Percentiles rank a stretch among this genome's conserved stretches.
Evolutionary conservation across 257 asterid genomes (phyloP).

Genomic region (Plantago ovata): DNA sequence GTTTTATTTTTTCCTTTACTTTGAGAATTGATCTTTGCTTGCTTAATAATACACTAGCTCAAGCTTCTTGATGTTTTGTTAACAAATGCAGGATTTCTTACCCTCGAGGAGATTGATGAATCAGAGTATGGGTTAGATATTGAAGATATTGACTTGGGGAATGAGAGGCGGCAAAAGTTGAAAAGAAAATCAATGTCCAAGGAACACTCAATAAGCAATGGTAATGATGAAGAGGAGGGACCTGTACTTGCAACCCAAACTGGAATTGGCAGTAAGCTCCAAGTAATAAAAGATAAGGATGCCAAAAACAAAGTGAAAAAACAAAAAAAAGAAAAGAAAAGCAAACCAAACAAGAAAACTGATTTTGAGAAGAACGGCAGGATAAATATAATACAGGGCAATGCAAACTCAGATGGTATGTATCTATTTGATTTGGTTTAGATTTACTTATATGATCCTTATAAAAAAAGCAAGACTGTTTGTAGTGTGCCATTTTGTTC

Average conservation of each 20-base stretch:
- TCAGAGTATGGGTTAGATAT: slow-evolving; percentile 57
- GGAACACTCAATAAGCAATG: slow-evolving; percentile 28
- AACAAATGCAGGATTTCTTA: slow-evolving; percentile 61
- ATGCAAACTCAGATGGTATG: slow-evolving; percentile 49
- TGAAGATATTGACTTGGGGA: slow-evolving; percentile 29
- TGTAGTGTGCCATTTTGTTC: slow-evolving; percentile 1
- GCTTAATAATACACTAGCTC: neutral
- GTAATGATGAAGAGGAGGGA: slow-evolving; percentile 30
- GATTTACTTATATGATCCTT: slow-evolving; percentile 7
- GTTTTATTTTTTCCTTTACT: neutral
- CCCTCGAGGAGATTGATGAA: slow-evolving; percentile 92
- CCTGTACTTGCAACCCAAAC: too few relatives aligned
- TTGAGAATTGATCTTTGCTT: neutral
- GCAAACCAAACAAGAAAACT: slow-evolving; percentile 35
- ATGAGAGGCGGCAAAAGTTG: slow-evolving; percentile 24
- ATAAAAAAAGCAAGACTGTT: too few relatives aligned
- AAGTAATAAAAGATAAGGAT: slow-evolving; percentile 27
- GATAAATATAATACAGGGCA: slow-evolving; percentile 28
- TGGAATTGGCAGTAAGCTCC: slow-evolving; percentile 26
- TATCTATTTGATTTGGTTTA: slow-evolving; percentile 15
- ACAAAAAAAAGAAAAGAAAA: slow-evolving; percentile 39
- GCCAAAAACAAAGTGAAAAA: too few relatives aligned
- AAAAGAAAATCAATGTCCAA: slow-evolving; percentile 34
- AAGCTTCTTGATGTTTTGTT: slow-evolving; percentile 15
- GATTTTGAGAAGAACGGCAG: slow-evolving; percentile 23